Evolutionary conservation across 116 monocot genomes (phyloP).

Genomic region (Cymodocea nodosa): DNA sequence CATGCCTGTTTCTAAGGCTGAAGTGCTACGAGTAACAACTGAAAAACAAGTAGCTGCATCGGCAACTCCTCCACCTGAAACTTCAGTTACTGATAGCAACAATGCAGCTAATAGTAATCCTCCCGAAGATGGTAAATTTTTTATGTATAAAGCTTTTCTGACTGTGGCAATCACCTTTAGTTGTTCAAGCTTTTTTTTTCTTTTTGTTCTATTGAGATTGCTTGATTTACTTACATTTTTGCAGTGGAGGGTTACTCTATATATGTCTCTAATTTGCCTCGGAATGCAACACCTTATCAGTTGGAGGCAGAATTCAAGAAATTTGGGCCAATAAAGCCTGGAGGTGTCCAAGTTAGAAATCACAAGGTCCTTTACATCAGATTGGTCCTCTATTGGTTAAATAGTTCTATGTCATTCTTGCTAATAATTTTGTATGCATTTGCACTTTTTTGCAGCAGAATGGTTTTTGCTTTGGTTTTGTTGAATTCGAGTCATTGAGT

Average conservation of each 20-base stretch:
- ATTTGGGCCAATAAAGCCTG: constrained; percentile 50
- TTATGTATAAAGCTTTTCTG: neutral
- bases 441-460: constrained; percentile 26
- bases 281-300: constrained; percentile 30
- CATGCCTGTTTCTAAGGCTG: constrained; percentile 18
- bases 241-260: constrained; percentile 66
- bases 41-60: constrained; percentile 13
- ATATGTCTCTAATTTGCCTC: constrained; percentile 54
- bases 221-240: neutral
- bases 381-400: too few relatives aligned
- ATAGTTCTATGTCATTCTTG: neutral
- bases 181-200: neutral
- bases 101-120: constrained; percentile 18
- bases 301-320: constrained; percentile 46
- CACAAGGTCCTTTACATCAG: constrained; percentile 27
- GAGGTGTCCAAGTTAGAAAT: constrained; percentile 72
- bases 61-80: constrained; percentile 22
- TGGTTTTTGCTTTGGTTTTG: constrained; percentile 75
- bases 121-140: constrained; percentile 64
- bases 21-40: constrained; percentile 7
- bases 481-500: constrained; percentile 53
- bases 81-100: constrained; percentile 23
- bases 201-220: neutral
- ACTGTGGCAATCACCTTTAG: neutral
- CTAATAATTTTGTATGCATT: neutral